Base-by-base conservation (phyloP, 176 grass and related monocot genomes). In the Avena sativa region DNA sequence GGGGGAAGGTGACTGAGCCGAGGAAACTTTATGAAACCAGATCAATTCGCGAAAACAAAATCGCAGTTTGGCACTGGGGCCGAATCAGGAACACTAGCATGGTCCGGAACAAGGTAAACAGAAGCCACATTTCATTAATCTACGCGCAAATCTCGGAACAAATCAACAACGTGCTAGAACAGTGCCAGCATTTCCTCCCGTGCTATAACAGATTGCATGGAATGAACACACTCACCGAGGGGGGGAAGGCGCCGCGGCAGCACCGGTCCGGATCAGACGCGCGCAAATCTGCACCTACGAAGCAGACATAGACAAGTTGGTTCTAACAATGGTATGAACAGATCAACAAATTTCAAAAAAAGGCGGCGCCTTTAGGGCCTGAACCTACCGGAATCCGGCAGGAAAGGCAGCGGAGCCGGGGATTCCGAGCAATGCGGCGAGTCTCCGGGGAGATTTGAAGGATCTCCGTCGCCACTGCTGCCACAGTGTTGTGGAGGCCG, bases 401-500 rank as follows among this genome's bases (percentile, higher is more conserved):
- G 74, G 3, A 32, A 13, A 32, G 60, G 61, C 60, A 26, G 74
- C 48, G 11, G 12, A 19, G 74, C 9, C 9, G 49, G 15, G 23
- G 76, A 79, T 79, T 70, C 46, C 21, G 21, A 71, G 16, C 85
- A 86, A 86, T 79, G 74, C 76, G 64, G 76, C 62, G 23, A 23
- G 36, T 34, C 47, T 71, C 21, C 49, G 51, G 51, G 52, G 38
- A 70, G 76, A 71, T 86, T 74, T 67, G 3, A 52, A 76, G 40
- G 59, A 77, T 55, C 83, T 50, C 81, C 73, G 4, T 66, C 46
- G 44, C 43, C 73, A 14, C 73, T 53, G 13, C 57, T 2, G 10
- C 73, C 28, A 11, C 38, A 32, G 69, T 84, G 70, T 40, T 71
- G 57, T 40, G 83, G 44, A 64, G 12, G 71, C 55, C 23, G 55